Conservation (phyloP, 1,284 basidiomycete genomes). For the Phenoliferia sp. region DNA sequence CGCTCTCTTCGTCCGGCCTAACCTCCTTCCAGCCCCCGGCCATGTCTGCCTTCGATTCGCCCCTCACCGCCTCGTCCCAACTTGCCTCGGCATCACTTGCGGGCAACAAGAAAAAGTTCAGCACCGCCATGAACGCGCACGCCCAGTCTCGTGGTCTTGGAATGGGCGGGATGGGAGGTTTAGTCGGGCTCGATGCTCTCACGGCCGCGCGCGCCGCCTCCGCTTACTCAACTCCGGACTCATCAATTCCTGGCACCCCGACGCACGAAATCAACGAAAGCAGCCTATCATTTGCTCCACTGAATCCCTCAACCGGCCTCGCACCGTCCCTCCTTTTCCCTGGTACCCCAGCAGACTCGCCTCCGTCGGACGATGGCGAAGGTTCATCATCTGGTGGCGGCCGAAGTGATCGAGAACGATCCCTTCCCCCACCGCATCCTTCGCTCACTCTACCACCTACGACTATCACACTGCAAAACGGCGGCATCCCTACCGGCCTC, state of each 20-base stretch:
- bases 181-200: constrained; percentile 15
- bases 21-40: background rate
- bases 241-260: constrained; percentile 24
- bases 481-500: constrained; percentile 3
- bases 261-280: constrained; percentile 7
- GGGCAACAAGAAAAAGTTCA: constrained; percentile 22
- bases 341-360: constrained; percentile 6
- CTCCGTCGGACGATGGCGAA: constrained; percentile 4
- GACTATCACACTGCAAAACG: background rate
- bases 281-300: constrained; percentile 7
- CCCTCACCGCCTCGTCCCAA: background rate
- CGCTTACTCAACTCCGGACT: constrained; percentile 23
- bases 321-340: constrained; percentile 19
- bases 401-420: background rate
- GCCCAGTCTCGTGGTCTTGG: background rate
- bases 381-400: background rate
- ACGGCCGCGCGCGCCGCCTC: constrained; percentile 3
- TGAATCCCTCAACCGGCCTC: constrained; percentile 3
- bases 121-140: constrained; percentile 12
- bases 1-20: background rate
- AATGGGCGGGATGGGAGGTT: constrained; percentile 8
- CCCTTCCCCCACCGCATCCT: background rate
- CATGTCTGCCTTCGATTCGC: constrained; percentile 2
- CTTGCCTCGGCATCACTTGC: background rate
- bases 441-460: background rate